These are phyloP conservation scores for Schwanniomyces etchellsii DNA, from an alignment of 1,139 yeast genomes.

Conservation along the genomic window DNA sequence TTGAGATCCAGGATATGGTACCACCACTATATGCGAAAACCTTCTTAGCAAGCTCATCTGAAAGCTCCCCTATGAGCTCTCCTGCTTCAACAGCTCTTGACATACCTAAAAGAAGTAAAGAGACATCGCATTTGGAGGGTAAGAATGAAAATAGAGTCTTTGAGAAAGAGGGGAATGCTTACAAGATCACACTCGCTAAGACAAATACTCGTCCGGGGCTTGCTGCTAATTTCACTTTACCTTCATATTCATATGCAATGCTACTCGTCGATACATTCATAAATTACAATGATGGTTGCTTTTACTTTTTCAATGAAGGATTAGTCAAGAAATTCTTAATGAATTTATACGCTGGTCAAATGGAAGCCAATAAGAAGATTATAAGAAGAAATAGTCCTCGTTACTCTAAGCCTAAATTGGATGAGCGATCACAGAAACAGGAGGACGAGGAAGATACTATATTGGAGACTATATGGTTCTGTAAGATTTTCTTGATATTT, in stretches of 20 bases:
- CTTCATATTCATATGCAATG: slow-evolving; percentile 75
- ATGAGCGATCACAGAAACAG: no score
- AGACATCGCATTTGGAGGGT: background rate
- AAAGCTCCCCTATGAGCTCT: slow-evolving; percentile 9
- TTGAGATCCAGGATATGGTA: slow-evolving; percentile 65
- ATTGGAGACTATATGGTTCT: slow-evolving; percentile 74
- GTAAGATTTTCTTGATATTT: slow-evolving; percentile 67
- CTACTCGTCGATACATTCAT: slow-evolving; percentile 69
- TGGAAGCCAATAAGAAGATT: slow-evolving; percentile 34
- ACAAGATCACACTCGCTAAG: slow-evolving; percentile 61
- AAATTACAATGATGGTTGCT: slow-evolving; percentile 78
- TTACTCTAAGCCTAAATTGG: background rate
- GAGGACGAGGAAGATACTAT: slow-evolving; percentile 53
- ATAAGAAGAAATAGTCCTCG: slow-evolving; percentile 27
- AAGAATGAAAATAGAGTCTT: slow-evolving; percentile 42
- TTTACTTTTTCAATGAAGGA: slow-evolving; percentile 82
- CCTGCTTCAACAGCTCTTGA: slow-evolving; percentile 4
- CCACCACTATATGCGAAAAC: slow-evolving; percentile 23
- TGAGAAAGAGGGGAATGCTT: slow-evolving; percentile 73
- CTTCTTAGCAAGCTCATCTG: slow-evolving; percentile 10
- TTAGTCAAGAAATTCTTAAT: slow-evolving; percentile 60
- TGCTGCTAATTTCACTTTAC: slow-evolving; percentile 63
- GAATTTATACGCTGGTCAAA: slow-evolving; percentile 50
- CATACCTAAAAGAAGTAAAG: background rate
- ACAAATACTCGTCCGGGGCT: slow-evolving; percentile 65